Evolutionary conservation across 805 yeast genomes (phyloP).

Genomic region (Candida incommunis): DNA sequence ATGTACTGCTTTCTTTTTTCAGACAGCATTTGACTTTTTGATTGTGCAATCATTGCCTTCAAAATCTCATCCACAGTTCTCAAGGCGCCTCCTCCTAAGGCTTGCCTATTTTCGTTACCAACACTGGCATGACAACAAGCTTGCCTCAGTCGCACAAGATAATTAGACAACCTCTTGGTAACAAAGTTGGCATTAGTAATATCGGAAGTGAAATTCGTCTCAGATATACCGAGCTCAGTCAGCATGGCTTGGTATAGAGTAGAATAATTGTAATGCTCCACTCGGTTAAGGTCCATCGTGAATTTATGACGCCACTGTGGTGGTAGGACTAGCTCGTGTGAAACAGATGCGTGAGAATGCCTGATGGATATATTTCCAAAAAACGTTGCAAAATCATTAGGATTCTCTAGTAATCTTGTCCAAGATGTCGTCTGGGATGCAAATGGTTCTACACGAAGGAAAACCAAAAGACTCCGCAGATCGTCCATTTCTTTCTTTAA

Average conservation of each 20-base stretch:
- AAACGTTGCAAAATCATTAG: conserved; percentile 33
- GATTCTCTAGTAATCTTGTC: conserved; percentile 22
- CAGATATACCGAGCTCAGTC: conserved; percentile 30
- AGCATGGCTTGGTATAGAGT: conserved; percentile 31
- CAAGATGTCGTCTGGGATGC: conserved; percentile 28
- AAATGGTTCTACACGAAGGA: conserved; percentile 57
- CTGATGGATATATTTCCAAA: conserved; percentile 48
- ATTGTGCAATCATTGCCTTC: conserved; percentile 43
- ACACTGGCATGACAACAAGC: conserved; percentile 63
- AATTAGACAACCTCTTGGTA: conserved; percentile 27
- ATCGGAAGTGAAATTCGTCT: neutral
- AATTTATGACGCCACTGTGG: conserved; percentile 59
- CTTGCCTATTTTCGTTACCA: conserved; percentile 16
- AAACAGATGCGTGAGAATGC: conserved; percentile 77
- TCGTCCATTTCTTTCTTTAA: conserved; percentile 54
- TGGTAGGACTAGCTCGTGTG: conserved; percentile 63
- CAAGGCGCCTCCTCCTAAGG: conserved; percentile 19
- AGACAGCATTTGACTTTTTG: conserved; percentile 33
- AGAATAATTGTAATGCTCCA: conserved; percentile 76
- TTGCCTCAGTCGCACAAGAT: conserved; percentile 61
- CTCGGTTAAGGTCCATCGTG: conserved; percentile 60
- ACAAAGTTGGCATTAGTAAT: conserved; percentile 1
- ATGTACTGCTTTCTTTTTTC: conserved; percentile 35
- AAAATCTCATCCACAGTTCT: conserved; percentile 58
- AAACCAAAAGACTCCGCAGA: conserved; percentile 54